Base-by-base conservation (phyloP, 2,329 filamentous ascomycete species). In the Phoma sp. region DNA sequence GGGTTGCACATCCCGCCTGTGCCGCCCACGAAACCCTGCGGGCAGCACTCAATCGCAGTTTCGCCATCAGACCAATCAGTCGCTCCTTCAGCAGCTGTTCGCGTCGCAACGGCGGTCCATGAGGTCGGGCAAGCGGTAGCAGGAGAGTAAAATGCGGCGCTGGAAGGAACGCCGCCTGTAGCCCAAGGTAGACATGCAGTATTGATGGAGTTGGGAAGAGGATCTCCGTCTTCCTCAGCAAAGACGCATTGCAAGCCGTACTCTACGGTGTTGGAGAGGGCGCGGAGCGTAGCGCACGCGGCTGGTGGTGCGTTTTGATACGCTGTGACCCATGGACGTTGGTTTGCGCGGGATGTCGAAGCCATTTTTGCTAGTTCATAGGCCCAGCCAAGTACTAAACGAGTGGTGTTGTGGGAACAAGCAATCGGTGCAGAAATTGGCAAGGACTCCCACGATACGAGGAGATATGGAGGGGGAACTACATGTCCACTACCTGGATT, bases 161-260 rank as follows among this genome's bases (percentile, higher is more conserved):
- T 44, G 3, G 62, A 48, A 3, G 57, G 55, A 3, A 55, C 22
- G 15, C 55, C 51, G 10, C 48, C 53, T 21, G 62, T 63, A 2
- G 63, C 58, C 65, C 64, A 67, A n/a, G 65, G 65, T 22, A 68
- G 51, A 38, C 64, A 68, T 2, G 60, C 64, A 0, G 61, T 82
- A 70, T 96, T 90, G 62, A 96, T 90, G 9, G 96, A 77, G 64
- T 96, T 96, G 0, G 92, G 92, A 6, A 92, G 90, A 2, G 60
- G 37, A 2, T 57, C 61, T 13, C 91, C 92, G 64, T 96, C 96
- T 25, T 86, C 78, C 63, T 85, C 87, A 51, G 87, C 82, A 67
- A 96, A 96, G n/a, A 94, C 78, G 21, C 91, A 91, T 0, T 89
- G 92, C 73, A 96, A 93, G 0, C 92, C 92, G 91, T 92, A 96